These are phyloP conservation scores for Aspergillus arachidicola DNA, from an alignment of 2,329 filamentous ascomycete species.

Conservation along the genomic window DNA sequence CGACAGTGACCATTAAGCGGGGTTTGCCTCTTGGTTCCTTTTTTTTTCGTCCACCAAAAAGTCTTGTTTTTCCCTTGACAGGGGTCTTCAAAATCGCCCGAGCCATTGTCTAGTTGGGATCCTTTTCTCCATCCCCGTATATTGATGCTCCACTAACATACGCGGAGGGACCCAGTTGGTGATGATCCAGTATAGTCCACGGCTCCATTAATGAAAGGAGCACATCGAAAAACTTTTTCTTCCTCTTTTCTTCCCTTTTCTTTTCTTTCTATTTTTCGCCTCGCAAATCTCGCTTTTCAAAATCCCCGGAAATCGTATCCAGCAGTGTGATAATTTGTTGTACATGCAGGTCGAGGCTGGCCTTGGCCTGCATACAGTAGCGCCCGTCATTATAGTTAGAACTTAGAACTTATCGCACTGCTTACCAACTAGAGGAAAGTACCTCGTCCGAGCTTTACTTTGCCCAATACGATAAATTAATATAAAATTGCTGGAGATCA, in stretches of 20 bases:
- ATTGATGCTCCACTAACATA: constrained; percentile 2
- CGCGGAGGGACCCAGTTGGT: constrained; percentile 6
- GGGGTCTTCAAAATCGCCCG: not conserved
- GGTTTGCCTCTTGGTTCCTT: constrained; percentile 17
- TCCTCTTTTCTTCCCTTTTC: not conserved
- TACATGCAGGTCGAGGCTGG: not conserved
- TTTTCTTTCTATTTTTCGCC: not conserved
- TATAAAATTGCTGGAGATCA: not conserved
- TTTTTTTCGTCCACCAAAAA: constrained; percentile 12
- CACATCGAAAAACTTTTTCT: not conserved
- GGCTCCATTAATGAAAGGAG: not conserved
- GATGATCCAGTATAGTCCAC: not conserved
- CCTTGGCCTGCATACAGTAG: constrained; percentile 1
- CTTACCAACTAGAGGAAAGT: not conserved
- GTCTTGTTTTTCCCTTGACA: constrained; percentile 14
- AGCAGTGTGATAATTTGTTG: not conserved
- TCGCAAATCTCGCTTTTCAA: not conserved
- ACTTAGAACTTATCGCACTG: not conserved
- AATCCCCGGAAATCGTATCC: not conserved
- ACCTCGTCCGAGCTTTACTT: not conserved
- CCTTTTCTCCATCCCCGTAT: not conserved
- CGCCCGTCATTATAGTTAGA: not conserved
- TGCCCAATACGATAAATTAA: not conserved
- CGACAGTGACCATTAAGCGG: constrained; percentile 15
- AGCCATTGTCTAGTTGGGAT: not conserved